Base-by-base conservation (phyloP, 805 yeast genomes). In the Priceomyces medius region DNA sequence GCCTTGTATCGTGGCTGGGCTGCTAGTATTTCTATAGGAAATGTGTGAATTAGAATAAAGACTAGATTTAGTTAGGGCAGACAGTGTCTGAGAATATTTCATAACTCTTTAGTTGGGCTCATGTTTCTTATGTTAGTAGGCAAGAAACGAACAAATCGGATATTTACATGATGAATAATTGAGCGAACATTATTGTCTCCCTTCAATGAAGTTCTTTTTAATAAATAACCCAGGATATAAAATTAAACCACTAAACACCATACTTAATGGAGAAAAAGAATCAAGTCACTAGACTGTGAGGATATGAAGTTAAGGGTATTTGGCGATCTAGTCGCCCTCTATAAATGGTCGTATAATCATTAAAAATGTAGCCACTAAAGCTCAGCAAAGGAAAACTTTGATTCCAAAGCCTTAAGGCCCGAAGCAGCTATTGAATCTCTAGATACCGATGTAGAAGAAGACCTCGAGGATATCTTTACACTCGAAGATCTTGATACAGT, bases 391-490 rank as follows among this genome's bases (percentile, higher is more conserved):
- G 54, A 54, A 39, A 63, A 58, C 34, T 64, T 48, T 43, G 58
- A 61, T 44, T 64, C 70, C 40, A 64, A 51, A n/a, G 51, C 58
- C 47, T 61, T 64, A 33, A 64, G 50, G 34, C 64, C 59, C n/a
- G 67, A 66, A 44, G 62, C 58, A 26, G 31, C 20, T 14, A 12
- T 8, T 14, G 33, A 14, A 18, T 34, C 31, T 33, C 38, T 18
- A 13, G 34, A 34, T 20, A 32, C 24, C 20, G 35, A 26, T 13
- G 54, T 40, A 12, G 60, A 46, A 14, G 44, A 31, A 41, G 38
- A 8, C 43, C 50, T 20, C 43, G 38, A 26, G 20, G 29, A 17
- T n/a, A 16, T 31, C 21, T 31, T 31, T 6, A 16, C 34, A 31
- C 34, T 31, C 10, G 29, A 26, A 26, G 29, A 26, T 26, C 29